Evolutionary conservation across 2,329 filamentous ascomycete genomes (phyloP).

Genomic region (Corynespora cassiicola): DNA sequence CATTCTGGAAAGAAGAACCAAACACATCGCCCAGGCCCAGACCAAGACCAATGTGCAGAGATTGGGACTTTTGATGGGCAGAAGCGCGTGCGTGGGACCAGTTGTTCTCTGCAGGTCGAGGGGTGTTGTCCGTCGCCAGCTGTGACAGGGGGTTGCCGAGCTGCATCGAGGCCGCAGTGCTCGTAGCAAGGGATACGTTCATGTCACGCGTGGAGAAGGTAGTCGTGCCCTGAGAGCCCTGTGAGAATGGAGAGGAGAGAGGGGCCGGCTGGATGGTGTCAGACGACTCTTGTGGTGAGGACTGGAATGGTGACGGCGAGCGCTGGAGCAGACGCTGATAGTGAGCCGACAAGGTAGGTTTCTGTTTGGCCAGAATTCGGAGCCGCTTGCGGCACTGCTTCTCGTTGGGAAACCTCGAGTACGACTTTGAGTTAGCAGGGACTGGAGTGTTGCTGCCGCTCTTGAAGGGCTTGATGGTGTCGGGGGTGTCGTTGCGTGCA

Average conservation of each 20-base stretch:
- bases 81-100: slow-evolving; percentile 55
- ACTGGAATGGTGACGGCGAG: slow-evolving; percentile 65
- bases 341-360: slow-evolving; percentile 67
- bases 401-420: slow-evolving; percentile 63
- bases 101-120: slow-evolving; percentile 43
- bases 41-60: slow-evolving; percentile 55
- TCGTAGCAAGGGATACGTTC: slow-evolving; percentile 58
- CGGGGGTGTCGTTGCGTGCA: slow-evolving; percentile 48
- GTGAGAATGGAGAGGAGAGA: slow-evolving; percentile 45
- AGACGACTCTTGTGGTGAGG: slow-evolving; percentile 39
- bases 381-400: slow-evolving; percentile 64
- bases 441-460: slow-evolving; percentile 58
- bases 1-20: slow-evolving; percentile 52
- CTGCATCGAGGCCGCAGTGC: slow-evolving; percentile 60
- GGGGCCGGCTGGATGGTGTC: slow-evolving; percentile 44
- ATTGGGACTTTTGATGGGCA: slow-evolving; percentile 59
- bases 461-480: slow-evolving; percentile 50
- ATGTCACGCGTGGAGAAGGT: slow-evolving; percentile 57
- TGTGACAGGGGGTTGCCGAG: slow-evolving; percentile 55
- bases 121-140: slow-evolving; percentile 46
- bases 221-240: slow-evolving; percentile 23
- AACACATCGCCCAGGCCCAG: slow-evolving; percentile 49
- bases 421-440: slow-evolving; percentile 42
- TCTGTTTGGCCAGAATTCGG: slow-evolving; percentile 65
- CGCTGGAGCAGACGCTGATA: slow-evolving; percentile 68